phyloP scores from a whole-genome alignment of 768 basidiomycete genomes.

The Russula dissimulans region DNA sequence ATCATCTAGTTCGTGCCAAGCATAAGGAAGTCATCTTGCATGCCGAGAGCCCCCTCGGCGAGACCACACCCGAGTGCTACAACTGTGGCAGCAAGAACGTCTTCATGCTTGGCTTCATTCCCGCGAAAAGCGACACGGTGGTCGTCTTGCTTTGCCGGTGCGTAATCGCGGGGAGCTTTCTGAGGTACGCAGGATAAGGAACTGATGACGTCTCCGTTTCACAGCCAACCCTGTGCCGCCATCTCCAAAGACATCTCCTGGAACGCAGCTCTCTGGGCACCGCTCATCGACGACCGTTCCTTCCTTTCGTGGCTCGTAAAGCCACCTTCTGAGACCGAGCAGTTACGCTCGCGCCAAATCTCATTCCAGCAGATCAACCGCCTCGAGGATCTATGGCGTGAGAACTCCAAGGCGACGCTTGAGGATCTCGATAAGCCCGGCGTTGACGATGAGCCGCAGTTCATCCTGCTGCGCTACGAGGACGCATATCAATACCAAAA shows the following conservation, averaged over 20 bases:
- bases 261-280: conserved; percentile 97
- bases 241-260: conserved; percentile 97
- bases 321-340: conserved; percentile 92
- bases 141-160: conserved; percentile 95
- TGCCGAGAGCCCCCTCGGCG: conserved; percentile 89
- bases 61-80: conserved; percentile 98
- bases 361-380: conserved; percentile 96
- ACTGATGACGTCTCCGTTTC: not conserved
- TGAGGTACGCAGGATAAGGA: not conserved
- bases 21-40: conserved; percentile 98
- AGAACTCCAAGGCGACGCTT: conserved; percentile 87
- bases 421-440: conserved; percentile 97
- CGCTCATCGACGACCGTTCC: conserved; percentile 94
- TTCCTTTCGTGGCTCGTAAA: conserved; percentile 99
- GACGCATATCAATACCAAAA: conserved; percentile 99
- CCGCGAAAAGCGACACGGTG: conserved; percentile 97
- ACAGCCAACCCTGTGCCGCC: conserved; percentile 93
- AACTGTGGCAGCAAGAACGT: conserved; percentile 99
- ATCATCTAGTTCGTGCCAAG: conserved; percentile 97
- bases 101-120: conserved; percentile 98
- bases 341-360: conserved; percentile 92
- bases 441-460: conserved; percentile 95
- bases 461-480: conserved; percentile 84
- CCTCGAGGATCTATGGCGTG: conserved; percentile 95
- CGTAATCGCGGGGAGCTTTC: conserved; percentile 25